phyloP scores from a whole-genome alignment of 2,329 filamentous ascomycete species.

The Tolypocladium inflatum region DNA sequence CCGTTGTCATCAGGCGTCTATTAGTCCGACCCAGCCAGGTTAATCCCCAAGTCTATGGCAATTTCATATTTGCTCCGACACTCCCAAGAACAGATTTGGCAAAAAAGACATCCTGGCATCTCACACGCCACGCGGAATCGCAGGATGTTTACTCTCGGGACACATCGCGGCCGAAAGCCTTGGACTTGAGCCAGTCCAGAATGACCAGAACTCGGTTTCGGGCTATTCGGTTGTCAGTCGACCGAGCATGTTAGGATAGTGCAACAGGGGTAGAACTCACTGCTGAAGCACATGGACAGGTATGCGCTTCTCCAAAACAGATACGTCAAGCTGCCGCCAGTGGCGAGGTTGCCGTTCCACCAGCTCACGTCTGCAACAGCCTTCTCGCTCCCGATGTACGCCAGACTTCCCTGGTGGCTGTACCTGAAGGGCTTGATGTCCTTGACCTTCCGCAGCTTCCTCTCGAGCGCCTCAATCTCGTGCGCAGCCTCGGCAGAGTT shows the following conservation, averaged over 20 bases:
- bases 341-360: conserved; percentile 94
- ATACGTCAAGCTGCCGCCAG: conserved; percentile 88
- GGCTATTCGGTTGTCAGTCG: conserved; percentile 37
- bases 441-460: conserved; percentile 79
- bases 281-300: conserved; percentile 99
- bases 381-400: conserved; percentile 97
- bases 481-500: conserved; percentile 58
- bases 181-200: conserved; percentile 95
- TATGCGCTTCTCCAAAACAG: conserved; percentile 98
- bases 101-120: not conserved
- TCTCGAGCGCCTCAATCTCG: conserved; percentile 81
- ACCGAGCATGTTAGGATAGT: not conserved
- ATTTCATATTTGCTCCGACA: conserved; percentile 1
- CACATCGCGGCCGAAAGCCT: conserved; percentile 91
- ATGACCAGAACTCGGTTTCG: conserved; percentile 90
- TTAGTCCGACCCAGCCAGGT: conserved; percentile 2
- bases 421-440: conserved; percentile 97
- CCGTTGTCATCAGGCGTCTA: not conserved
- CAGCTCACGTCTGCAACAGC: conserved; percentile 95
- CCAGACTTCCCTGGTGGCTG: conserved; percentile 91
- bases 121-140: not conserved
- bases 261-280: conserved; percentile 47
- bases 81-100: not conserved
- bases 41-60: conserved; percentile 5
- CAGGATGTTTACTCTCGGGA: conserved; percentile 58